phyloP scores from a whole-genome alignment of 2,329 filamentous ascomycete species.

The Ophiostoma himal-ulmi region DNA sequence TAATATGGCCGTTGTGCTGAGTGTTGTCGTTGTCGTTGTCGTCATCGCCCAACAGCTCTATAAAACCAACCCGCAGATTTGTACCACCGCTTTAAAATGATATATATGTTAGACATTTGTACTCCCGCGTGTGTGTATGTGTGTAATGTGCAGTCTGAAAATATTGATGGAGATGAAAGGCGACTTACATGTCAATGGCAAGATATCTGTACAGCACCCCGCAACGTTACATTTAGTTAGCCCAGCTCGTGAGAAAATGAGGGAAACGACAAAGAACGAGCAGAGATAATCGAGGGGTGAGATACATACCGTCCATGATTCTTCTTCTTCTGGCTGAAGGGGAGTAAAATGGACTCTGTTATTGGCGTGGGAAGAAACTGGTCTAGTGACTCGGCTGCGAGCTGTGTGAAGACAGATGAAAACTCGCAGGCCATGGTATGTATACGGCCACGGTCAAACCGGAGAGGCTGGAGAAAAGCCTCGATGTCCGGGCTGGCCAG shows the following conservation, averaged over 20 bases:
- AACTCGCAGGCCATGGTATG: constrained; percentile 45
- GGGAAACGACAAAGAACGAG: not conserved
- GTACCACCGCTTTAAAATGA: constrained; percentile 52
- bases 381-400: constrained; percentile 48
- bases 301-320: constrained; percentile 44
- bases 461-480: constrained; percentile 48
- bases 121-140: not conserved
- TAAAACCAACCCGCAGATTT: constrained; percentile 62
- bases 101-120: constrained; percentile 27
- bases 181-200: constrained; percentile 59
- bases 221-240: constrained; percentile 25
- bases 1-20: not conserved
- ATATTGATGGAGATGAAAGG: not conserved
- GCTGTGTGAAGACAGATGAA: constrained; percentile 41
- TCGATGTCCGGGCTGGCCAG: constrained; percentile 28
- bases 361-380: constrained; percentile 59
- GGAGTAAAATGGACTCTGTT: constrained; percentile 52
- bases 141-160: not conserved
- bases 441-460: constrained; percentile 43
- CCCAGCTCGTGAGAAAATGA: not conserved
- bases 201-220: constrained; percentile 42
- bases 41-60: constrained; percentile 48
- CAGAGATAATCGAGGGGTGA: not conserved
- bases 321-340: constrained; percentile 33
- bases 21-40: not conserved